Evolutionary conservation across 2,329 filamentous ascomycete genomes (phyloP).

Genomic region (Zelopaecilomyces penicillatus): DNA sequence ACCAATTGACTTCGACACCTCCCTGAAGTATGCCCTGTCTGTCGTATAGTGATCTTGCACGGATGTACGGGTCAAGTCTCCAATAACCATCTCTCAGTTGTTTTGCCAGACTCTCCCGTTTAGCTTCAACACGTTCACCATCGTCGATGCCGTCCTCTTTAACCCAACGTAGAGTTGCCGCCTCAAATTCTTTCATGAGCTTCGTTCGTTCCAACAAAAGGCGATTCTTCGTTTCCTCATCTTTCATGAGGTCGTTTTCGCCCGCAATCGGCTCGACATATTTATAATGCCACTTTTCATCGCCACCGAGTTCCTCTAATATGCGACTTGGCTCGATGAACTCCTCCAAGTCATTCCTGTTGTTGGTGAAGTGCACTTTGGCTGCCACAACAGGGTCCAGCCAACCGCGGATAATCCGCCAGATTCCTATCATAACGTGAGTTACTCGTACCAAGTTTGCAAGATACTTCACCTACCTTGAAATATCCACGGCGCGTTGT

Average conservation of each 20-base stretch:
- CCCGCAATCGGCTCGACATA: slow-evolving; percentile 68
- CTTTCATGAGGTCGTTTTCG: slow-evolving; percentile 71
- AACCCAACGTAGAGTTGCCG: slow-evolving; percentile 69
- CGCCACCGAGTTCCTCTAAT: slow-evolving; percentile 75
- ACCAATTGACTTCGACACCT: slow-evolving; percentile 53
- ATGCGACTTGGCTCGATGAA: slow-evolving; percentile 67
- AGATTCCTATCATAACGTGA: slow-evolving; percentile 56
- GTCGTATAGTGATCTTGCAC: slow-evolving; percentile 80
- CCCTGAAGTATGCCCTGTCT: slow-evolving; percentile 62
- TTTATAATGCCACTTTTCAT: slow-evolving; percentile 74
- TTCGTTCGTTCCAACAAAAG: slow-evolving; percentile 55
- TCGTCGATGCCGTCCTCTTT: slow-evolving; percentile 31
- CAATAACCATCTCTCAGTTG: slow-evolving; percentile 72
- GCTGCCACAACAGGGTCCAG: slow-evolving; percentile 90
- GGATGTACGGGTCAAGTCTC: slow-evolving; percentile 77
- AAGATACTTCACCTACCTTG: slow-evolving; percentile 51
- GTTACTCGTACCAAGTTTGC: not conserved
- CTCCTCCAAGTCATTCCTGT: slow-evolving; percentile 64
- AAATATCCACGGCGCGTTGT: slow-evolving; percentile 96
- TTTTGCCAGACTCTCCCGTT: slow-evolving; percentile 54
- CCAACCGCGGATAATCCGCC: slow-evolving; percentile 93
- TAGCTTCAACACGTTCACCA: slow-evolving; percentile 40
- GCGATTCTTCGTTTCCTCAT: slow-evolving; percentile 51
- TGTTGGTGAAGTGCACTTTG: slow-evolving; percentile 91
- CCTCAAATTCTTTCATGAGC: slow-evolving; percentile 67